Conservation (phyloP, 176 grass and related monocot species). For the Aegilops speltoides region DNA sequence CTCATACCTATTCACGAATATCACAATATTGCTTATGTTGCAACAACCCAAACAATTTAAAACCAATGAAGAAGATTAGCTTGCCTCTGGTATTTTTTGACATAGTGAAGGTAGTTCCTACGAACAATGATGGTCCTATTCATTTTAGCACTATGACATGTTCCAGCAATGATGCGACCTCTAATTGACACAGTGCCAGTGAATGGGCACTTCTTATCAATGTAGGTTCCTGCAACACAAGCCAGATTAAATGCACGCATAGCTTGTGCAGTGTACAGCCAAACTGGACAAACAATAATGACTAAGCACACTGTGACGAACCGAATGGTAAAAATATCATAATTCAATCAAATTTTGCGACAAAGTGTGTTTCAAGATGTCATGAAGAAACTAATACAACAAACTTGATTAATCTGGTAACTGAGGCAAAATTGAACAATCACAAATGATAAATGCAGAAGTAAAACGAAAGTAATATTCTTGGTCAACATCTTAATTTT, state of each 20-base stretch:
- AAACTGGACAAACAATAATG: neutral
- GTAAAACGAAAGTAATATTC: neutral
- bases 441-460: neutral
- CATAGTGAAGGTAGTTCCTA: constrained; percentile 32
- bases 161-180: constrained; percentile 12
- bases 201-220: constrained; percentile 33
- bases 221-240: constrained; percentile 23
- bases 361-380: neutral
- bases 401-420: neutral
- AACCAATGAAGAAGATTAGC: neutral
- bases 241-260: neutral
- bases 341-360: neutral
- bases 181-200: constrained; percentile 13
- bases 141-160: constrained; percentile 29
- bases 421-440: neutral
- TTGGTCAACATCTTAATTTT: neutral
- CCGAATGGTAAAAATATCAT: neutral
- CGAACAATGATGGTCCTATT: constrained; percentile 22
- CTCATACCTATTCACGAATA: constrained; percentile 18
- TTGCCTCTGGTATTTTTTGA: constrained; percentile 27
- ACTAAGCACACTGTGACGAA: neutral
- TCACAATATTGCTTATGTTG: neutral
- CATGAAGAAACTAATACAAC: neutral
- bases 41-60: neutral
- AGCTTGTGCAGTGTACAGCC: neutral